Percentiles rank a stretch among this genome's conserved stretches.
Conservation (phyloP, 2,329 filamentous ascomycete genomes). For the Trichoderma polysporum region DNA sequence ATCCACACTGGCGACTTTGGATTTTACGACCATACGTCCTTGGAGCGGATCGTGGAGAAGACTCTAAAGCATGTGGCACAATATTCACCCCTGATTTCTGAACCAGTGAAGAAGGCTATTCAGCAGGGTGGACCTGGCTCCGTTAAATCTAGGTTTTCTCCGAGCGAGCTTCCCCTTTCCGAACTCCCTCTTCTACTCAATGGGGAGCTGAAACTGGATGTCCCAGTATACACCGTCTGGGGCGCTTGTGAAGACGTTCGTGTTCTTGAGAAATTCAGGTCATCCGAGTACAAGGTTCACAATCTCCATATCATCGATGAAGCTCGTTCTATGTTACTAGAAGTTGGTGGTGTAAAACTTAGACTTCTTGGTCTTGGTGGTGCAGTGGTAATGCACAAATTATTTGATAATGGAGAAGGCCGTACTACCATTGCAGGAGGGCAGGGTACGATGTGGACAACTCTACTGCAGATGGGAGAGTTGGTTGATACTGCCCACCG, state of each 20-base stretch:
- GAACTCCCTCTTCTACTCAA: constrained; percentile 87
- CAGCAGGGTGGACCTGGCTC: constrained; percentile 66
- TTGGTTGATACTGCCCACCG: constrained; percentile 96
- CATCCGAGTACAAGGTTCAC: constrained; percentile 94
- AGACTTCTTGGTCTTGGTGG: constrained; percentile 90
- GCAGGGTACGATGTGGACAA: constrained; percentile 99
- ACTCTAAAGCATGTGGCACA: constrained; percentile 98
- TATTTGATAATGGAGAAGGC: constrained; percentile 97
- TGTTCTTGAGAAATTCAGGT: constrained; percentile 94
- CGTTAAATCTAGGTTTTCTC: constrained; percentile 81
- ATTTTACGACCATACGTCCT: constrained; percentile 94
- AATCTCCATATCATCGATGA: constrained; percentile 99
- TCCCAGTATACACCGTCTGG: constrained; percentile 98
- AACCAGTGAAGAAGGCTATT: constrained; percentile 69
- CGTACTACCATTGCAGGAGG: constrained; percentile 97
- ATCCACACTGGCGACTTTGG: constrained; percentile 99
- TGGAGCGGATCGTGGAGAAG: constrained; percentile 98
- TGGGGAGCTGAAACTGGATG: constrained; percentile 85
- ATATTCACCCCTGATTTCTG: constrained; percentile 91
- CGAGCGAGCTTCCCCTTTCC: constrained; percentile 83
- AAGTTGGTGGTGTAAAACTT: constrained; percentile 93
- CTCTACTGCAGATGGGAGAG: constrained; percentile 95
- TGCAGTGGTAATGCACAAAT: constrained; percentile 98
- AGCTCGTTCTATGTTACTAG: constrained; percentile 90
- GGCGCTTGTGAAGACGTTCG: constrained; percentile 98